Evolutionary conservation across 179 eudicot species (phyloP).

Genomic region (Corrigiola litoralis): DNA sequence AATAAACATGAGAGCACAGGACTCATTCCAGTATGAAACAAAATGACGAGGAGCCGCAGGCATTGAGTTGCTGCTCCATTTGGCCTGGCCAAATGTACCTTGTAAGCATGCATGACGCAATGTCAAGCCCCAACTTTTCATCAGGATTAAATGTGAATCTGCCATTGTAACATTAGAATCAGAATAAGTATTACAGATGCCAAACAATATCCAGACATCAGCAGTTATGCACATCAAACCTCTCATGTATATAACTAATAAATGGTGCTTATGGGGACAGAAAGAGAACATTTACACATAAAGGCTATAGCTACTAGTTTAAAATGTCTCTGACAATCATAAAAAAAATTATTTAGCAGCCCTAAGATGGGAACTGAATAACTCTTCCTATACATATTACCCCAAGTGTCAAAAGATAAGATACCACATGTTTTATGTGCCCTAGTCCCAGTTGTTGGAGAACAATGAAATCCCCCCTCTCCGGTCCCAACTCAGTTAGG

Average conservation of each 20-base stretch:
- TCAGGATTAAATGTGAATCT: constrained; percentile 91
- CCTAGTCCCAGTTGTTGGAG: no score
- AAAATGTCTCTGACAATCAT: not conserved
- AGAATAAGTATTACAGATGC: no score
- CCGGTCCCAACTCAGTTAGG: not conserved
- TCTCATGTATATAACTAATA: not conserved
- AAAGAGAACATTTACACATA: not conserved
- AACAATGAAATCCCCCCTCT: no score
- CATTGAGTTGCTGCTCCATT: constrained; percentile 9
- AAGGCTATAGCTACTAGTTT: not conserved
- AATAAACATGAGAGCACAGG: not conserved
- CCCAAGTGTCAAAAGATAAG: no score
- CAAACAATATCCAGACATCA: not conserved
- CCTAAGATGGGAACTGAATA: not conserved
- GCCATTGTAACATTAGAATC: constrained; percentile 25
- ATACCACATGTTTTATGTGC: no score
- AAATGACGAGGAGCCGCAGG: not conserved
- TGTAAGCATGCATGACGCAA: constrained; percentile 92
- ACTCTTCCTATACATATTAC: not conserved
- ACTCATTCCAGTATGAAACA: not conserved
- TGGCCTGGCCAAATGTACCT: constrained; percentile 42
- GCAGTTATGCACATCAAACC: not conserved
- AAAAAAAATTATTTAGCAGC: not conserved
- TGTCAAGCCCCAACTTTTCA: constrained; percentile 82
- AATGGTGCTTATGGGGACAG: not conserved